Conservation (phyloP, 2,329 filamentous ascomycete species). For the Ceratocystiopsis minuta region DNA sequence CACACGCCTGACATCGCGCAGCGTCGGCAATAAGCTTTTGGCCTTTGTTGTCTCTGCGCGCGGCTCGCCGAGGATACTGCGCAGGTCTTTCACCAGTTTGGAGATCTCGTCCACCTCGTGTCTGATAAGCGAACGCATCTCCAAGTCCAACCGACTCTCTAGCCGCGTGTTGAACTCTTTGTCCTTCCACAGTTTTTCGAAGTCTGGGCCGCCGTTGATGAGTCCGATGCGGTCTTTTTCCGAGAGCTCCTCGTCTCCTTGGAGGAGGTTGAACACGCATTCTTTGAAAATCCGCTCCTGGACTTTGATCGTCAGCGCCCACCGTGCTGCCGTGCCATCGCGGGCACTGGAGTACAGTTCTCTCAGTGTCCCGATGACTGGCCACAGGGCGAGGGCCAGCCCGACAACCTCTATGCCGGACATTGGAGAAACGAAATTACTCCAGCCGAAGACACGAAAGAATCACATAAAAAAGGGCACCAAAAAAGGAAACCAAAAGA, state of each 20-base stretch:
- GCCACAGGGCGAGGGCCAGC: conserved; percentile 8
- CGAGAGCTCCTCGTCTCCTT: conserved; percentile 7
- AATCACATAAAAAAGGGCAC: background rate
- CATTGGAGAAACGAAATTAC: conserved; percentile 1
- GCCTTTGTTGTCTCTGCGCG: conserved; percentile 2
- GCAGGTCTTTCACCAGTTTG: conserved; percentile 2
- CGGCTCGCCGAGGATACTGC: conserved; percentile 1
- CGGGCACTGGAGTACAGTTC: conserved; percentile 4
- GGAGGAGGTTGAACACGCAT: conserved; percentile 5
- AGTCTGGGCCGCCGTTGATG: conserved; percentile 5
- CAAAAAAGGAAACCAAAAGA: background rate
- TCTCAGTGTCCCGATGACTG: conserved; percentile 3
- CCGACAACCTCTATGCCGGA: conserved; percentile 7
- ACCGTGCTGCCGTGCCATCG: conserved; percentile 3
- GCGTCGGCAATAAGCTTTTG: background rate
- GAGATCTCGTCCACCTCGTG: conserved; percentile 6
- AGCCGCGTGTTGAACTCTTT: conserved; percentile 6
- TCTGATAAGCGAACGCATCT: conserved; percentile 5
- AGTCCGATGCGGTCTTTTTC: conserved; percentile 7
- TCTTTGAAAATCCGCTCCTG: conserved; percentile 9
- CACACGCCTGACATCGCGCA: conserved; percentile 4
- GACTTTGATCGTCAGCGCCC: conserved; percentile 6
- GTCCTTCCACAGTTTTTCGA: conserved; percentile 7
- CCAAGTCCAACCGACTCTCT: conserved; percentile 5
- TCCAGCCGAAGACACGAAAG: background rate